Conservation (phyloP, 2,329 filamentous ascomycete species). For the Sporothrix euskadiensis region DNA sequence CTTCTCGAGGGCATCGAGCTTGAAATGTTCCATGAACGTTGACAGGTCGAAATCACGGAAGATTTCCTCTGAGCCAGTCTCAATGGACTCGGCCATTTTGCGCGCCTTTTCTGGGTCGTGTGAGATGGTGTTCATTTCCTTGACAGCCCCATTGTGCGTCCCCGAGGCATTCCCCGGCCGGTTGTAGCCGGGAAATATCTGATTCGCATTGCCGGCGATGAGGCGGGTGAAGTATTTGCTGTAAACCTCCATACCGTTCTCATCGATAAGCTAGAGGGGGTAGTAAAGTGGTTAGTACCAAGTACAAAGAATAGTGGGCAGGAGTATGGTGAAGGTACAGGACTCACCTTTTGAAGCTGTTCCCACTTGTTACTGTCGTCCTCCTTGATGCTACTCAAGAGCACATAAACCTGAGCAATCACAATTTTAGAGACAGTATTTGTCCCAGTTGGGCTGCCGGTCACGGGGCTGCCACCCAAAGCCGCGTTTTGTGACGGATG, state of each 20-base stretch:
- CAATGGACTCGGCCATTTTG: conserved; percentile 91
- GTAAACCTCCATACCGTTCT: conserved; percentile 99
- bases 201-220: conserved; percentile 83
- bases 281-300: neutral
- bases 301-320: neutral
- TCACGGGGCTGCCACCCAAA: conserved; percentile 62
- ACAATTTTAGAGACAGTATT: conserved; percentile 85
- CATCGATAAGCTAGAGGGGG: conserved; percentile 77
- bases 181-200: conserved; percentile 82
- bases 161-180: conserved; percentile 73
- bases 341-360: conserved; percentile 82
- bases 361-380: conserved; percentile 86
- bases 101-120: conserved; percentile 78
- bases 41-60: conserved; percentile 97
- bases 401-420: conserved; percentile 89
- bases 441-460: conserved; percentile 62
- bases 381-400: conserved; percentile 92
- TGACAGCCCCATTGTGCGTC: conserved; percentile 74
- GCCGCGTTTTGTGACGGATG: conserved; percentile 58
- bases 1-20: conserved; percentile 84
- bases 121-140: conserved; percentile 83
- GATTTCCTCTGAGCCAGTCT: conserved; percentile 85
- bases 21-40: conserved; percentile 94
- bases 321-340: neutral
- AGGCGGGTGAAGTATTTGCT: conserved; percentile 93